Conservation (phyloP, 257 asterid genomes). For the Handroanthus guayacan region DNA sequence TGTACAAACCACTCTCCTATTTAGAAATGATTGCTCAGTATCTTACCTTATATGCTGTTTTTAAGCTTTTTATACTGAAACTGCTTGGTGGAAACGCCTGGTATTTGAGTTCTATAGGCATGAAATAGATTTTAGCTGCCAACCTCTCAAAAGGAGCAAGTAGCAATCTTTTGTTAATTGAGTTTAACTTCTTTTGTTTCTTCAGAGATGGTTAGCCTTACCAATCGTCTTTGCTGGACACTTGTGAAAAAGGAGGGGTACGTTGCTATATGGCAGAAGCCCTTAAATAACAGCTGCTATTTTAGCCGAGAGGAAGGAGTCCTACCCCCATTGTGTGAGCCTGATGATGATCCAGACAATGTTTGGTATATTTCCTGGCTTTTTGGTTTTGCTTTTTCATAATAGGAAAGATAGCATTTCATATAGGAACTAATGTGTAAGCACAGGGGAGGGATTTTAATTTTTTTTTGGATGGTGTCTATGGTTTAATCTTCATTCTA, state of each 20-base stretch:
- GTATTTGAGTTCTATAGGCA: conserved; percentile 17
- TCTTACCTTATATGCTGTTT: neutral
- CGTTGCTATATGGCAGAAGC: conserved; percentile 96
- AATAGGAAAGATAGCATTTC: neutral
- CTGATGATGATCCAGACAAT: conserved; percentile 82
- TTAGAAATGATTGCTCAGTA: neutral
- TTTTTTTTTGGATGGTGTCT: no score
- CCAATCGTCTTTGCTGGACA: conserved; percentile 85
- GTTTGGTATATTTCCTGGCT: conserved; percentile 62
- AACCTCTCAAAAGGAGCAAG: conserved; percentile 19
- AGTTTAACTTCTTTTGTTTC: conserved; percentile 18
- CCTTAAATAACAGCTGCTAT: conserved; percentile 85
- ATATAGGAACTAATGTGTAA: neutral
- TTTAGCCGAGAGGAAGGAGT: conserved; percentile 79
- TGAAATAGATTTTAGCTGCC: neutral
- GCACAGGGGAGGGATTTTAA: no score
- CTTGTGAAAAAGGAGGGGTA: conserved; percentile 95
- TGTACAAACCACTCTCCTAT: neutral
- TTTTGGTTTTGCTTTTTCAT: conserved; percentile 13
- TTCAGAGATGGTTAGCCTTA: conserved; percentile 87
- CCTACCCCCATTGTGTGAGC: conserved; percentile 79
- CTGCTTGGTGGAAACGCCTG: conserved; percentile 20
- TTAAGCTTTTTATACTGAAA: conserved; percentile 6
- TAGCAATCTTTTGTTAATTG: conserved; percentile 22
- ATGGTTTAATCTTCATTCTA: no score